Base-by-base conservation (phyloP, 805 yeast species). In the Candida awuae region DNA sequence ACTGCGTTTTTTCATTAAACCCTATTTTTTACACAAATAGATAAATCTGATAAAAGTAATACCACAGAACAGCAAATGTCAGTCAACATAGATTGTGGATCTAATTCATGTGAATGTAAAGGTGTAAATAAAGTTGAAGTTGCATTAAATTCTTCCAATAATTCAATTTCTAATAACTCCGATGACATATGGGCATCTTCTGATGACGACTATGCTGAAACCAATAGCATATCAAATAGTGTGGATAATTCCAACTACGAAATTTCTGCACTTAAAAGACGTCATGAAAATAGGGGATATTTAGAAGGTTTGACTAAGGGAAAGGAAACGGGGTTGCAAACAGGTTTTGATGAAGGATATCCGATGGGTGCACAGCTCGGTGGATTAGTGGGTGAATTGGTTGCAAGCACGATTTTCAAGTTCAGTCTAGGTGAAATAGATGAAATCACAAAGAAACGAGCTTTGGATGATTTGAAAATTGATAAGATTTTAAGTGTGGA, bases 311-410 rank as follows among this genome's bases (percentile, higher is more conserved):
- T 88, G 6, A 66, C 84, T 1, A 59, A 56, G 13, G 74, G 85
- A 4, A 80, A 84, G 50, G 94, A 84, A 47, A 58, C 60, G 7
- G 73, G 80, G 29, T 61, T 86, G 18, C 97, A 88, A 53, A 53
- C 63, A 10, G 96, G 95, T 0, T 88, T 90, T 53, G 94, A 88
- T 55, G 68, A 63, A 2, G 90, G 90, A 0, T 88, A 77, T 48
- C 85, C 84, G 0, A 51, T 62, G 2, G 97, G 97, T 1, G 85
- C 92, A 0, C 53, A 52, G 2, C 44, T 87, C 2, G 97, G 95
- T 0, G 61, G 71, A 0, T 47, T 62, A 13, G 79, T 77, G 0
- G 97, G 97, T 0, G 55, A 58, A 33, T 62, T 87, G 0, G 45
- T 87, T 12, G 84, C 88, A 5, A 8, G 45, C 44, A 1, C 55